phyloP scores from a whole-genome alignment of 345 rosid species.

The Populus davidiana region DNA sequence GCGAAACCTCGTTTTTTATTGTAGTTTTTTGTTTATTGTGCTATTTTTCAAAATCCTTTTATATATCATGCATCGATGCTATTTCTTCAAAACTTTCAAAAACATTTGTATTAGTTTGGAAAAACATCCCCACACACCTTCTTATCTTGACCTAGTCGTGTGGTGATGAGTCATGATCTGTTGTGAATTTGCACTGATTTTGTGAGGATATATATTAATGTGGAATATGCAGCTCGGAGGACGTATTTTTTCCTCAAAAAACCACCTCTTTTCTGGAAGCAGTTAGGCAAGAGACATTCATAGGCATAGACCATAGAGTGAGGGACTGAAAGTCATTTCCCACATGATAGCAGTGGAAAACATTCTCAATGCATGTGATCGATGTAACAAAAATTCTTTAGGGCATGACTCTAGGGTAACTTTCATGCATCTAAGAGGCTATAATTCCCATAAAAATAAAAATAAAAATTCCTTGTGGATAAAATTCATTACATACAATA shows the following conservation, averaged over 20 bases:
- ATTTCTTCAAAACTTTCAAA: too few species aligned
- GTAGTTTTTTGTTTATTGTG: too few species aligned
- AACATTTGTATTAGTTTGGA: too few species aligned
- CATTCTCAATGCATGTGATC: conserved; percentile 21
- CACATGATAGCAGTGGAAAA: background rate
- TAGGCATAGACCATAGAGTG: background rate
- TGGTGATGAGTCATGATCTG: background rate
- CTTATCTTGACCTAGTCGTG: background rate
- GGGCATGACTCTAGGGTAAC: conserved; percentile 14
- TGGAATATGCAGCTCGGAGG: conserved; percentile 5
- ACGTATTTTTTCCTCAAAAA: background rate
- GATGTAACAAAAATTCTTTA: conserved; percentile 24
- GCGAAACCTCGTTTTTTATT: background rate
- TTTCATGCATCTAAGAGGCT: conserved; percentile 4
- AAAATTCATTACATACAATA: background rate
- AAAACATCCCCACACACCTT: too few species aligned
- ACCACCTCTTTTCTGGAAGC: conserved; percentile 12
- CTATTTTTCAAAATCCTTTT: too few species aligned
- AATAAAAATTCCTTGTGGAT: background rate
- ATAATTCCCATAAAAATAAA: background rate
- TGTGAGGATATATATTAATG: conserved; percentile 3
- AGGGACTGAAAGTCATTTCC: background rate
- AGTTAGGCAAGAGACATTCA: background rate
- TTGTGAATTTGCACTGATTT: conserved; percentile 28
- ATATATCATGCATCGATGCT: too few species aligned